phyloP scores from a whole-genome alignment of 208 protist genomes.

The Entamoeba histolytica region DNA sequence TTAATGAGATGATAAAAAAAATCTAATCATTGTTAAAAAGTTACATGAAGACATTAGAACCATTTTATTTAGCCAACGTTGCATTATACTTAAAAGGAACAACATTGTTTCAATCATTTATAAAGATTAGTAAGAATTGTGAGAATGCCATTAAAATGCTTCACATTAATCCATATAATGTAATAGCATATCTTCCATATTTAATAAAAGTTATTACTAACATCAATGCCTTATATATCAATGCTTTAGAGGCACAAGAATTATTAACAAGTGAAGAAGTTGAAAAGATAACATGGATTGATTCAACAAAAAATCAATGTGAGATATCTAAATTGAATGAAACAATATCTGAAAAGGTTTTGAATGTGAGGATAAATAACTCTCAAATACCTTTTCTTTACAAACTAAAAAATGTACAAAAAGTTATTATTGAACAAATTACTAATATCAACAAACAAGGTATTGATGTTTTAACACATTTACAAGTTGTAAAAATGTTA shows the following conservation, averaged over 20 bases:
- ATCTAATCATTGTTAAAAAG: too few species aligned
- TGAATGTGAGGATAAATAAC: too few species aligned
- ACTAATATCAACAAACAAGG: not conserved
- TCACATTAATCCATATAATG: not conserved
- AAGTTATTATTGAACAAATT: not conserved
- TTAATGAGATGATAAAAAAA: too few species aligned
- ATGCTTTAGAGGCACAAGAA: not conserved
- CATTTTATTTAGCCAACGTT: not conserved
- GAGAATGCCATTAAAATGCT: not conserved
- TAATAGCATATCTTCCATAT: not conserved
- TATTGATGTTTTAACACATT: not conserved
- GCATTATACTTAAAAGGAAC: not conserved
- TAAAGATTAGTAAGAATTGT: not conserved
- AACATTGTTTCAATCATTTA: not conserved
- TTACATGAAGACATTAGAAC: not conserved
- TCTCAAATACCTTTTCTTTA: not conserved
- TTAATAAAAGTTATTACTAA: not conserved
- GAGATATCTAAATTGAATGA: not conserved
- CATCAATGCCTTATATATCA: not conserved
- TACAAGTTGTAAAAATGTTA: not conserved
- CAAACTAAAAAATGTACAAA: not conserved
- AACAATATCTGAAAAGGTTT: not conserved
- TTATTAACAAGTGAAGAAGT: not conserved
- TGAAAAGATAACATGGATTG: not conserved
- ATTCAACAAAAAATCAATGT: not conserved